Conservation (phyloP, 306 rosid genomes). For the Medicago arabica region DNA sequence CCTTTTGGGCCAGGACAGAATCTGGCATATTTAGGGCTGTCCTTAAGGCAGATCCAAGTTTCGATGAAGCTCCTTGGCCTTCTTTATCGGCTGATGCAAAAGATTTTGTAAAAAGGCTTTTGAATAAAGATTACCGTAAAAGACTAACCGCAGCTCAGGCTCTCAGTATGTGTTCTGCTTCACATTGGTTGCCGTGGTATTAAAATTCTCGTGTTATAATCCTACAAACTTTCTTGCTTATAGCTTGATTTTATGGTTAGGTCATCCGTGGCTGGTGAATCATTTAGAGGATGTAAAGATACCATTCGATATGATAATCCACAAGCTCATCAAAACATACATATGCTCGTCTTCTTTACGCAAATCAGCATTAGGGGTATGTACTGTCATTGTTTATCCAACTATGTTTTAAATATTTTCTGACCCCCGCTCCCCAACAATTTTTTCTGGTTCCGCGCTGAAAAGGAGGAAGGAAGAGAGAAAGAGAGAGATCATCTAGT, state of each 20-base stretch:
- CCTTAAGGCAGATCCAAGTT: slow-evolving; percentile 82
- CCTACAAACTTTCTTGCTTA: slow-evolving; percentile 27
- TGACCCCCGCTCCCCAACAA: too few species aligned
- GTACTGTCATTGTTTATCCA: slow-evolving; percentile 17
- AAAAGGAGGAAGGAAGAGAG: not conserved
- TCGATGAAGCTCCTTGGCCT: slow-evolving; percentile 93
- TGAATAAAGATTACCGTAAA: slow-evolving; percentile 76
- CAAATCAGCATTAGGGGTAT: slow-evolving; percentile 79
- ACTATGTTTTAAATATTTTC: too few species aligned
- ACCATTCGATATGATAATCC: slow-evolving; percentile 76
- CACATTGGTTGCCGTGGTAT: slow-evolving; percentile 15
- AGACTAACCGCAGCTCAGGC: slow-evolving; percentile 91
- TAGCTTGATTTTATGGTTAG: slow-evolving; percentile 45
- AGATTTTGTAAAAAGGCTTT: slow-evolving; percentile 75
- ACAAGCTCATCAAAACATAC: slow-evolving; percentile 69
- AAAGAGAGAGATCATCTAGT: too few species aligned
- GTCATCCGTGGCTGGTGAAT: slow-evolving; percentile 83
- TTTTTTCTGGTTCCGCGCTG: not conserved
- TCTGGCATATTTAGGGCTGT: slow-evolving; percentile 88
- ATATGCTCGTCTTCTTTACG: slow-evolving; percentile 74
- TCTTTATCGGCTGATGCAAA: slow-evolving; percentile 72
- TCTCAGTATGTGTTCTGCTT: slow-evolving; percentile 50
- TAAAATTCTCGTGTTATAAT: slow-evolving; percentile 1
- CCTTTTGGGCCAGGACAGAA: slow-evolving; percentile 91
- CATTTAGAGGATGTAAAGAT: slow-evolving; percentile 53